A percentile compares a stretch with the other conserved stretches of the same genome.
These are phyloP conservation scores for Trichomonascus vanleenenianus DNA, from an alignment of 805 yeast species.

Conservation along the genomic window DNA sequence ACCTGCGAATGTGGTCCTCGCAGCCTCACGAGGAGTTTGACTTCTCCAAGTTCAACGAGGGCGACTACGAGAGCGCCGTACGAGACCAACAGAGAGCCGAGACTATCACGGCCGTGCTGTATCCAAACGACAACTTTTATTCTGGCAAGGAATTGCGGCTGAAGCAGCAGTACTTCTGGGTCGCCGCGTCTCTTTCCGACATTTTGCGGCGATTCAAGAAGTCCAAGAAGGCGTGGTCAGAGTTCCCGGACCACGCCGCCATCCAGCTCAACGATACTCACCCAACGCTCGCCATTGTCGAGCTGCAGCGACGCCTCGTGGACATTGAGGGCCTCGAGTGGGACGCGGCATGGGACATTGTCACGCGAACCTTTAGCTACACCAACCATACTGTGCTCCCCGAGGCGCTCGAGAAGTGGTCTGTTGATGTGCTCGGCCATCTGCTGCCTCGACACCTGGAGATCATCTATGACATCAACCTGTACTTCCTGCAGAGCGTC, in stretches of 20 bases:
- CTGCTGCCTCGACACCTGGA: constrained; percentile 87
- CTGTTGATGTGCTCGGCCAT: constrained; percentile 68
- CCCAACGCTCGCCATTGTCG: constrained; percentile 87
- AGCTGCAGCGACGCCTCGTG: constrained; percentile 75
- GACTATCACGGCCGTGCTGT: constrained; percentile 83
- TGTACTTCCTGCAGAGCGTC: constrained; percentile 67
- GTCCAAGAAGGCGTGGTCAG: constrained; percentile 65
- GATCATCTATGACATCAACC: constrained; percentile 79
- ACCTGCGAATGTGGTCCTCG: constrained; percentile 84
- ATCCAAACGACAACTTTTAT: constrained; percentile 90
- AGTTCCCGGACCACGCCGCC: constrained; percentile 79
- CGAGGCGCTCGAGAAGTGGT: constrained; percentile 96
- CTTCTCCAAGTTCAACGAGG: constrained; percentile 81
- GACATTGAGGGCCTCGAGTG: constrained; percentile 77
- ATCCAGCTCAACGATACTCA: constrained; percentile 94
- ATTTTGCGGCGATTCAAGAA: constrained; percentile 86
- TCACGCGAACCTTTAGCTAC: constrained; percentile 74
- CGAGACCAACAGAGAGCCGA: constrained; percentile 82
- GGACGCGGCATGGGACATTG: constrained; percentile 83
- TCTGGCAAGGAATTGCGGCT: constrained; percentile 85
- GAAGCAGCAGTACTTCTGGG: constrained; percentile 97
- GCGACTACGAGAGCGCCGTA: constrained; percentile 83
- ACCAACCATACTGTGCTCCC: constrained; percentile 93
- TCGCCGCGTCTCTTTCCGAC: constrained; percentile 86
- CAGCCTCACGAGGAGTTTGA: constrained; percentile 88